A percentile compares a stretch with the other conserved stretches of the same genome.
Evolutionary conservation across 1,139 yeast species (phyloP).

Genomic region (Geotrichum phurueaensis): DNA sequence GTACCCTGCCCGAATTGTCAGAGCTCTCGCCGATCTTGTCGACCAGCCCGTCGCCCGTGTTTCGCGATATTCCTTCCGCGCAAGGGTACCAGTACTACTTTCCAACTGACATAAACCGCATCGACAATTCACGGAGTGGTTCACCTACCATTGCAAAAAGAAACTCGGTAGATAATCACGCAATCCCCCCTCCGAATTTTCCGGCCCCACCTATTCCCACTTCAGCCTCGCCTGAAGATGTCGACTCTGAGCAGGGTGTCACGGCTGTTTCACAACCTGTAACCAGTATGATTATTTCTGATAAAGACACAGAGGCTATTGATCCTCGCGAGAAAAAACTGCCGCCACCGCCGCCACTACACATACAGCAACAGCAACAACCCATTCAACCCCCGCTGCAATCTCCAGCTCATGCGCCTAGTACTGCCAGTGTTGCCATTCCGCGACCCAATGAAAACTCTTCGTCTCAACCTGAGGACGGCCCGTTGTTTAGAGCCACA

Average conservation of each 20-base stretch:
- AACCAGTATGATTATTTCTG: constrained; percentile 11
- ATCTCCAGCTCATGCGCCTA: not conserved
- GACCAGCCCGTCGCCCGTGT: constrained; percentile 11
- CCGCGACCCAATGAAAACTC: constrained; percentile 32
- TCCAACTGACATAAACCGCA: constrained; percentile 5
- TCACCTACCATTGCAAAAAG: constrained; percentile 7
- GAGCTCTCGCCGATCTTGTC: constrained; percentile 14
- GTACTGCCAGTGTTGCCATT: constrained; percentile 10
- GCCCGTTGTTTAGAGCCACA: constrained; percentile 64
- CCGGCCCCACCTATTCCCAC: constrained; percentile 8
- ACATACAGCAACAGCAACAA: constrained; percentile 2
- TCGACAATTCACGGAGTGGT: constrained; percentile 2
- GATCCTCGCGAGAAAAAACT: constrained; percentile 3
- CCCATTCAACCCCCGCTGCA: not conserved
- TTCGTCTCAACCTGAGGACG: constrained; percentile 50
- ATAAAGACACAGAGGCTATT: not conserved
- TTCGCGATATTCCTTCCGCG: not conserved
- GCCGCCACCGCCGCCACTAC: not conserved
- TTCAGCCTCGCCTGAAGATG: constrained; percentile 6
- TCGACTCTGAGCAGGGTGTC: constrained; percentile 4
- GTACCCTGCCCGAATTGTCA: constrained; percentile 5
- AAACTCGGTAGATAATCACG: constrained; percentile 4
- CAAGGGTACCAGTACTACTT: not conserved
- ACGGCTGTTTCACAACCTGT: constrained; percentile 3
- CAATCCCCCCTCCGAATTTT: constrained; percentile 7